A percentile compares a stretch with the other conserved stretches of the same genome.
These are phyloP conservation scores for Russula brevipes DNA, from an alignment of 768 basidiomycete species.

Conservation along the genomic window DNA sequence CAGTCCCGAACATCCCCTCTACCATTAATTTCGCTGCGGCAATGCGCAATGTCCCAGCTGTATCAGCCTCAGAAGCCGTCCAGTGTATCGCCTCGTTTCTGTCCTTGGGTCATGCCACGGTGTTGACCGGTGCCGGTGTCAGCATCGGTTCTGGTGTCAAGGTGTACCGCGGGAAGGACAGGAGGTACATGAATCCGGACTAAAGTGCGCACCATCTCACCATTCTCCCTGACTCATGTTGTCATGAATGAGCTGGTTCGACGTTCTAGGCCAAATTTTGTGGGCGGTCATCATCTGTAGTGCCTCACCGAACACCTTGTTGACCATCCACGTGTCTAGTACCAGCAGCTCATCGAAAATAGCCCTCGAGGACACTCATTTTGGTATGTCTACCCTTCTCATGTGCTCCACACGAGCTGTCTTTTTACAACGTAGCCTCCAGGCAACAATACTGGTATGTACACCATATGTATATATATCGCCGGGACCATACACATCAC, in stretches of 20 bases:
- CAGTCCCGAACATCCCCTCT: slow-evolving; percentile 70
- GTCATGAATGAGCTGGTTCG: not conserved
- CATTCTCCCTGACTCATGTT: not conserved
- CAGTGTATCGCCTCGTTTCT: slow-evolving; percentile 63
- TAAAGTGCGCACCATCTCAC: slow-evolving; percentile 53
- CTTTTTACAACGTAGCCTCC: not conserved
- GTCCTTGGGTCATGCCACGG: slow-evolving; percentile 57
- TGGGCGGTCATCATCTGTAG: not conserved
- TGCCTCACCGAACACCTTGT: not conserved
- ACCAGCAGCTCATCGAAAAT: slow-evolving; percentile 76
- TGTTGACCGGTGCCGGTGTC: slow-evolving; percentile 89
- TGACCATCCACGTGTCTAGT: slow-evolving; percentile 37
- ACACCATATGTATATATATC: too few relatives aligned
- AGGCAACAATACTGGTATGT: slow-evolving; percentile 82
- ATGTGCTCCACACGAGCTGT: not conserved
- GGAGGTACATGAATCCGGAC: slow-evolving; percentile 85
- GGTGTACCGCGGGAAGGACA: slow-evolving; percentile 83
- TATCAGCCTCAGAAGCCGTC: slow-evolving; percentile 49
- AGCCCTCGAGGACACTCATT: slow-evolving; percentile 63
- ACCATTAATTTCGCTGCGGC: slow-evolving; percentile 44
- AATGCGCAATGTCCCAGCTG: slow-evolving; percentile 33
- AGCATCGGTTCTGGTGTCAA: slow-evolving; percentile 94
- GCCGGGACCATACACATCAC: not conserved
- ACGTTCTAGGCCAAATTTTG: slow-evolving; percentile 28
- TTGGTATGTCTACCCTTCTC: slow-evolving; percentile 43